These are phyloP conservation scores for Ascochyta lentis DNA, from an alignment of 2,329 filamentous ascomycete genomes.

Conservation along the genomic window DNA sequence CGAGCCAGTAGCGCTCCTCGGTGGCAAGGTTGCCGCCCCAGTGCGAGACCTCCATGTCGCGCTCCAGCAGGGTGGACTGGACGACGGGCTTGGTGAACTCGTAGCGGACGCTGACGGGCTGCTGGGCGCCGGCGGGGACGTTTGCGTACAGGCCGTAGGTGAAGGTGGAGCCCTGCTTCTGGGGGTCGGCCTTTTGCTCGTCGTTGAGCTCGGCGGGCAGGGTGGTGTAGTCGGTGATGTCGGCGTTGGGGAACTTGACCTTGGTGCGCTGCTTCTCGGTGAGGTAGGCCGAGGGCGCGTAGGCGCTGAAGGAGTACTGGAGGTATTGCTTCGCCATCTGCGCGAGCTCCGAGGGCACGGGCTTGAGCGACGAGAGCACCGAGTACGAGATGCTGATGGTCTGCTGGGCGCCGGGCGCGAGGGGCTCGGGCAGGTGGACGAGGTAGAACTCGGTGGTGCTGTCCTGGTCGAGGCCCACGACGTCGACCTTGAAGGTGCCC, in stretches of 20 bases:
- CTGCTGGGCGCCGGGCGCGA: slow-evolving; percentile 77
- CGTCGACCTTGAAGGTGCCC: slow-evolving; percentile 71
- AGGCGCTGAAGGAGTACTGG: slow-evolving; percentile 83
- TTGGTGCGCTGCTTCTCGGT: slow-evolving; percentile 97
- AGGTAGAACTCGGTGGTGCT: slow-evolving; percentile 74
- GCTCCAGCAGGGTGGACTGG: slow-evolving; percentile 79
- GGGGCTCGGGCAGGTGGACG: slow-evolving; percentile 76
- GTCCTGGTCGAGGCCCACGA: slow-evolving; percentile 64
- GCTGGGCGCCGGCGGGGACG: slow-evolving; percentile 75
- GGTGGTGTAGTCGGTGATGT: slow-evolving; percentile 85
- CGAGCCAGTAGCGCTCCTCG: slow-evolving; percentile 90
- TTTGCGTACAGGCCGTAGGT: slow-evolving; percentile 90
- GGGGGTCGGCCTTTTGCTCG: slow-evolving; percentile 70
- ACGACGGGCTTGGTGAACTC: slow-evolving; percentile 94
- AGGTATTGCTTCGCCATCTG: slow-evolving; percentile 90
- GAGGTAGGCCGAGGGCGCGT: slow-evolving; percentile 80
- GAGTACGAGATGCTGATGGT: slow-evolving; percentile 89
- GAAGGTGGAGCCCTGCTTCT: slow-evolving; percentile 83
- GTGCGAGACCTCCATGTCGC: slow-evolving; percentile 93
- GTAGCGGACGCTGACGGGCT: slow-evolving; percentile 82
- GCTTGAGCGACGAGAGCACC: slow-evolving; percentile 76
- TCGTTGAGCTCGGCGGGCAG: slow-evolving; percentile 65
- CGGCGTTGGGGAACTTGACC: slow-evolving; percentile 80
- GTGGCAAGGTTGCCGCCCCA: slow-evolving; percentile 97
- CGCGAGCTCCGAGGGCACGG: slow-evolving; percentile 81